Conservation (phyloP, 805 yeast genomes). For the Priceomyces fermenticarens region DNA sequence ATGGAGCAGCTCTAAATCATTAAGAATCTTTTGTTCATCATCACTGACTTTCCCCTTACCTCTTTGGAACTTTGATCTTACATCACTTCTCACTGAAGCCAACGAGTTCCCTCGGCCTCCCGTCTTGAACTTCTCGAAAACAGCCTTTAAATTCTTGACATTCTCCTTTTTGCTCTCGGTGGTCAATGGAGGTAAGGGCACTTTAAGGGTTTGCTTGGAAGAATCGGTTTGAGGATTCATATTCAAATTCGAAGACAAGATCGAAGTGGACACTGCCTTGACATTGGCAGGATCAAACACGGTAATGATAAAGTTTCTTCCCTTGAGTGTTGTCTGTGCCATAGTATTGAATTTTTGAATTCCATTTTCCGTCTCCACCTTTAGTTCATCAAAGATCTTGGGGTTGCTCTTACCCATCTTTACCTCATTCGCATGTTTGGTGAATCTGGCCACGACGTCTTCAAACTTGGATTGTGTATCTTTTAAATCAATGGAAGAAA, state of each 20-base stretch:
- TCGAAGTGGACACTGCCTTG: constrained; percentile 66
- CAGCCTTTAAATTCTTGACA: constrained; percentile 61
- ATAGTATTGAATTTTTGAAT: constrained; percentile 52
- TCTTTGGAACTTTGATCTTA: constrained; percentile 59
- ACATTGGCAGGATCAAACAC: constrained; percentile 80
- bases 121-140: constrained; percentile 60
- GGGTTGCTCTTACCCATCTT: constrained; percentile 72
- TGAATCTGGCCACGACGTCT: constrained; percentile 48
- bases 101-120: constrained; percentile 47
- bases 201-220: constrained; percentile 65
- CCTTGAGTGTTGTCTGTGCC: constrained; percentile 71
- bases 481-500: constrained; percentile 27
- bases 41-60: constrained; percentile 55
- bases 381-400: constrained; percentile 57
- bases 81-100: constrained; percentile 39
- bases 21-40: constrained; percentile 49
- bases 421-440: constrained; percentile 55
- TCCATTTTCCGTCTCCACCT: constrained; percentile 47
- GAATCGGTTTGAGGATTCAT: constrained; percentile 80
- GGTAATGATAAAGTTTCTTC: constrained; percentile 69
- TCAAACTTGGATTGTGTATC: constrained; percentile 44
- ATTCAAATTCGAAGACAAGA: constrained; percentile 65
- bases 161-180: constrained; percentile 59
- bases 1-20: constrained; percentile 66
- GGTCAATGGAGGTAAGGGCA: constrained; percentile 73